A percentile compares a stretch with the other conserved stretches of the same genome.
Evolutionary conservation across 441 rosid genomes (phyloP).

Genomic region (Kokia cookei): DNA sequence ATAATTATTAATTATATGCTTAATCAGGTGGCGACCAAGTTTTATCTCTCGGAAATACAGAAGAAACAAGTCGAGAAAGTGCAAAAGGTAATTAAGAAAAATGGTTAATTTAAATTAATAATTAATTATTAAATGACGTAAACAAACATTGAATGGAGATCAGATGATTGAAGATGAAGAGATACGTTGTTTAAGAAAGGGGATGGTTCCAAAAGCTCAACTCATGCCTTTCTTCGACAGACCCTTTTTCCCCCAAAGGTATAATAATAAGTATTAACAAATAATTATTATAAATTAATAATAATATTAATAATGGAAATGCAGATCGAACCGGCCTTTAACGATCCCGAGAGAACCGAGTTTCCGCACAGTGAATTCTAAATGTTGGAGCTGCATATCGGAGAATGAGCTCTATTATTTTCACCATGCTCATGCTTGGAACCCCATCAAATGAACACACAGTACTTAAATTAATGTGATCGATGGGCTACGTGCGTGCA

Average conservation of each 20-base stretch:
- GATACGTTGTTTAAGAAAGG: constrained; percentile 59
- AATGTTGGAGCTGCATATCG: constrained; percentile 51
- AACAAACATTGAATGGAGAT: background rate
- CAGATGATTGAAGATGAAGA: constrained; percentile 81
- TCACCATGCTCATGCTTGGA: constrained; percentile 41
- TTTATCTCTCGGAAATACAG: constrained; percentile 48
- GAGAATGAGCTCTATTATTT: constrained; percentile 35
- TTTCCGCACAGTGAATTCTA: constrained; percentile 39
- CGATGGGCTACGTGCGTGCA: background rate
- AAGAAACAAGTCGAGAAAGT: constrained; percentile 58
- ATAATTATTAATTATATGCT: background rate
- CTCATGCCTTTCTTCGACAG: constrained; percentile 77
- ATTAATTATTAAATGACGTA: background rate
- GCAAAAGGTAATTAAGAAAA: constrained; percentile 39
- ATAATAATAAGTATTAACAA: too few species aligned
- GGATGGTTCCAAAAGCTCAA: constrained; percentile 84
- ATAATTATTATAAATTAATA: background rate
- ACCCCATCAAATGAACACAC: constrained; percentile 18
- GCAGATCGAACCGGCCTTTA: constrained; percentile 68
- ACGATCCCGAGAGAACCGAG: constrained; percentile 79
- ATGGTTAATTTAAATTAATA: background rate
- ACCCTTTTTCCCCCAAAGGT: constrained; percentile 81
- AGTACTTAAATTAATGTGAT: background rate
- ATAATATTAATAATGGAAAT: background rate
- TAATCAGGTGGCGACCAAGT: constrained; percentile 75